These are phyloP conservation scores for Neofusicoccum sp. DNA, from an alignment of 2,329 filamentous ascomycete genomes.

Conservation along the genomic window DNA sequence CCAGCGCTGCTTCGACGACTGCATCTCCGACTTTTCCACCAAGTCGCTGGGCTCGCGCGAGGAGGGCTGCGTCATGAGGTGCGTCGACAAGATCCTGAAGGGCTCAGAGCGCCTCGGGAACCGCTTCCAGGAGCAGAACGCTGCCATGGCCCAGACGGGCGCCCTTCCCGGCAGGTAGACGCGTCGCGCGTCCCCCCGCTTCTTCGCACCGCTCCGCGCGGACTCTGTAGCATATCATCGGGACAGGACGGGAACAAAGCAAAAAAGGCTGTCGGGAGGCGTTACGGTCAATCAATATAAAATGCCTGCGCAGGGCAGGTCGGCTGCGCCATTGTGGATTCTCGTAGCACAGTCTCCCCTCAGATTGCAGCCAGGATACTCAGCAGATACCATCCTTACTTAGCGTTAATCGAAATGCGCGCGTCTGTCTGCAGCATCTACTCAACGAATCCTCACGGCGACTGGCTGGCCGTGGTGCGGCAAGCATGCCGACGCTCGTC, in stretches of 20 bases:
- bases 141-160: slow-evolving; percentile 63
- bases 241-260: not conserved
- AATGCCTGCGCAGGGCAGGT: not conserved
- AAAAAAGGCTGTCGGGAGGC: slow-evolving; percentile 4
- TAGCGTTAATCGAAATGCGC: not conserved
- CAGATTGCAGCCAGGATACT: not conserved
- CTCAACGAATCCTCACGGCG: not conserved
- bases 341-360: slow-evolving; percentile 10
- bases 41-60: slow-evolving; percentile 88
- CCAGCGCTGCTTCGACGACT: slow-evolving; percentile 92
- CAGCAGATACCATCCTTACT: not conserved
- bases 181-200: not conserved
- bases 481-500: not conserved
- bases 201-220: not conserved
- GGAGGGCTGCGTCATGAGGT: slow-evolving; percentile 87
- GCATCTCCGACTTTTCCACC: slow-evolving; percentile 97
- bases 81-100: slow-evolving; percentile 95
- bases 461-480: not conserved
- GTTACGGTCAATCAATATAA: slow-evolving; percentile 9
- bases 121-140: slow-evolving; percentile 78
- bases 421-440: not conserved
- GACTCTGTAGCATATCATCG: slow-evolving; percentile 6
- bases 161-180: slow-evolving; percentile 47
- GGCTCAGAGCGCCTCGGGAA: slow-evolving; percentile 85
- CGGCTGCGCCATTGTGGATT: not conserved